Base-by-base conservation (phyloP, 257 asterid species). In the Fraxinus pennsylvanica region DNA sequence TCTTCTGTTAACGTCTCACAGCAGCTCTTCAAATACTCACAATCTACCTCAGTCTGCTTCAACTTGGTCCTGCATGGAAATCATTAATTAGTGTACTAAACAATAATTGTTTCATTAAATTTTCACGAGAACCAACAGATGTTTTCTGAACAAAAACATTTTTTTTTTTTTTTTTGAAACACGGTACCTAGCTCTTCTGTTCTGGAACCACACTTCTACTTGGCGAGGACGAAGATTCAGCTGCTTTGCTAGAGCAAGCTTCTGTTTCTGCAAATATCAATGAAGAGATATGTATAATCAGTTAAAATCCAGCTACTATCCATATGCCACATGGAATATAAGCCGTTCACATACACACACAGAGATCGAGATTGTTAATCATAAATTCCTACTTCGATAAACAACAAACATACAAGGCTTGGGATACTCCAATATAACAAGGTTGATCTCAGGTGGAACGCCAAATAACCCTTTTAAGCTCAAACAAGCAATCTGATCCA, bases 181-280 rank as follows among this genome's bases (percentile, higher is more conserved):
- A n/a, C 66, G 6, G 17, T 87, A 94, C 98, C 98, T 94, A 1
- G 98, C 97, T 89, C 98, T 84, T 85, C 98, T 77, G 82, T 94
- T 94, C 69, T 94, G 98, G 88, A 90, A 94, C 98, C 98, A 94
- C 2, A 94, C 98, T 87, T 94, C 98, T 12, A 94, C 94, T 85
- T 94, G 97, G 22, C 97, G 91, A 41, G 98, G 97, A 12, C 96
- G 96, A 54, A 94, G 98, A 85, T 86, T 90, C 85, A 94, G 76
- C 77, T 94, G 94, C 74, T 93, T 93, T 22, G 98, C 96, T 30
- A 92, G 85, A 15, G 88, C 94, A 4, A 85, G 82, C 85, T 94
- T 92, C 80, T 91, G 97, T 79, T 91, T 94, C 98, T 92, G 91
- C 82, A 82, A 3, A 41, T 5, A 5, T 21, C 29, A 21, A 59